Conservation (phyloP, 495 filamentous ascomycete species). For the Penicillium tannophilum region DNA sequence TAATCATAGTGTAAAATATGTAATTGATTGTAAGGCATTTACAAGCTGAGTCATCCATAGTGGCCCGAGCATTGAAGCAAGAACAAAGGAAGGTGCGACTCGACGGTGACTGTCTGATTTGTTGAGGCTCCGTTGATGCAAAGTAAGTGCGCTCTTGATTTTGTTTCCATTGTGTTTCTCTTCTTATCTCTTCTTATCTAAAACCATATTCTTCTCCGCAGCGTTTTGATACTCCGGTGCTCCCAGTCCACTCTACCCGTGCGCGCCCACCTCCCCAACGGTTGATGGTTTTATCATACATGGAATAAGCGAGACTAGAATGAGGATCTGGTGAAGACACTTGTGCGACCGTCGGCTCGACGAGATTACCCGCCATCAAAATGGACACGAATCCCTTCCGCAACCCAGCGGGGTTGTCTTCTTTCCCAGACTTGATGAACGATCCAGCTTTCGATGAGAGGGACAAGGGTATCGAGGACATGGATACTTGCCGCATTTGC, state of each 20-base stretch:
- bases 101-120: constrained; percentile 6
- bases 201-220: background rate
- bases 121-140: background rate
- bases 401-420: constrained; percentile 20
- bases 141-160: background rate
- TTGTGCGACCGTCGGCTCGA: constrained; percentile 25
- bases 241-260: background rate
- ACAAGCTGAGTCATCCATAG: background rate
- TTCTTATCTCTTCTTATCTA: background rate
- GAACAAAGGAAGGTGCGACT: constrained; percentile 11
- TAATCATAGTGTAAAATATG: background rate
- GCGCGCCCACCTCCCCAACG: background rate
- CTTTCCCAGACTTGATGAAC: constrained; percentile 67
- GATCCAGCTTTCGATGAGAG: constrained; percentile 57
- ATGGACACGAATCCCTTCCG: constrained; percentile 19
- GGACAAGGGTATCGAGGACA: constrained; percentile 46
- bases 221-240: background rate
- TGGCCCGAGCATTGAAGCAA: constrained; percentile 1
- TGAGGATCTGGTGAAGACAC: constrained; percentile 28
- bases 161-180: background rate
- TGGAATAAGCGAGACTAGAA: constrained; percentile 14
- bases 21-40: background rate
- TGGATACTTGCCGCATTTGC: constrained; percentile 93
- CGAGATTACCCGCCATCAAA: constrained; percentile 31
- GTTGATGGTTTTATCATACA: constrained; percentile 2